Conservation (phyloP, 306 rosid species). For the Sesbania bispinosa region DNA sequence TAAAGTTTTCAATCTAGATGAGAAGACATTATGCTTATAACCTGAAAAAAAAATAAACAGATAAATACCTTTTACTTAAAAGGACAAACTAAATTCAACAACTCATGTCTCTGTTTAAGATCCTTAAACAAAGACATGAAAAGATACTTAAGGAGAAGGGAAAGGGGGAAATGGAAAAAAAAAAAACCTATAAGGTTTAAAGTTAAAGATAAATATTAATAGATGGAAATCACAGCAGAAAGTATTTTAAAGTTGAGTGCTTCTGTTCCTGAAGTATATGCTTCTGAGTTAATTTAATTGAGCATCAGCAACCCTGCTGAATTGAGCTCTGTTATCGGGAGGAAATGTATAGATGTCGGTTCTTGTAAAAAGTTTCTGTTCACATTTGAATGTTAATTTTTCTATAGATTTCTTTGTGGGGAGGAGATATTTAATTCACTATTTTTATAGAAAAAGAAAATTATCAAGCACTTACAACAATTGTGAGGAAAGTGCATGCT, state of each 20-base stretch:
- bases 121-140: too few relatives aligned
- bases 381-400: background rate
- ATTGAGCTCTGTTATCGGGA: background rate
- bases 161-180: background rate
- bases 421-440: background rate
- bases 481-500: background rate
- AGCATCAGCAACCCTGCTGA: too few relatives aligned
- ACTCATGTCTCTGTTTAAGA: too few relatives aligned
- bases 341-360: background rate
- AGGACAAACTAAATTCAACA: too few relatives aligned
- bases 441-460: background rate
- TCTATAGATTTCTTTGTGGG: background rate
- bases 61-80: too few relatives aligned
- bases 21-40: constrained; percentile 13
- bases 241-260: background rate
- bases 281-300: background rate
- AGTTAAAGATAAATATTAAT: background rate
- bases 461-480: background rate
- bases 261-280: background rate
- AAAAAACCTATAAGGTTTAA: background rate
- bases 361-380: background rate
- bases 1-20: background rate
- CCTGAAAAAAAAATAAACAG: too few relatives aligned
- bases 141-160: too few relatives aligned
- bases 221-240: background rate